A percentile compares a stretch with the other conserved stretches of the same genome.
phyloP scores from a whole-genome alignment of 441 rosid species.

The Eruca vesicaria region DNA sequence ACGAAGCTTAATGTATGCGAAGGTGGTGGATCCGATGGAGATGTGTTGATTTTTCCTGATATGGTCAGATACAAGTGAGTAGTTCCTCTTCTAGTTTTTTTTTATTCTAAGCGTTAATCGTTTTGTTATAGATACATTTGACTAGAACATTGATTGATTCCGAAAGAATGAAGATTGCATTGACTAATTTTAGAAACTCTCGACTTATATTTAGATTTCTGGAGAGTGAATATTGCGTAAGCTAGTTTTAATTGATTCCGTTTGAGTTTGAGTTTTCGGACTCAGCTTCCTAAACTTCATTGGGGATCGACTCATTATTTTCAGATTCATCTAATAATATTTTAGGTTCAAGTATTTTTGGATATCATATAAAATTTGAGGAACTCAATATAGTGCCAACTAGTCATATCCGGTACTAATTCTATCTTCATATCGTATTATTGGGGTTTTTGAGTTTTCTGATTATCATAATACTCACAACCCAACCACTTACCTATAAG shows the following conservation, averaged over 20 bases:
- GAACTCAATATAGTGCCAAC: neutral
- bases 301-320: too few species aligned
- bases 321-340: neutral
- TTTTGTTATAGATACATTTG: neutral
- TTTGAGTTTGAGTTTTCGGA: too few species aligned
- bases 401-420: neutral
- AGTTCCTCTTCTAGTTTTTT: neutral
- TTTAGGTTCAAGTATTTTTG: neutral
- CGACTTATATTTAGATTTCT: too few species aligned
- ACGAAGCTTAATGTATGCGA: conserved; percentile 68
- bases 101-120: neutral
- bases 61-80: conserved; percentile 86
- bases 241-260: too few species aligned
- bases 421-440: too few species aligned
- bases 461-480: neutral
- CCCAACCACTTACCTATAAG: neutral
- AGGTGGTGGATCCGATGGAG: conserved; percentile 73
- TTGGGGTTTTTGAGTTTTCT: neutral
- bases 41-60: conserved; percentile 84
- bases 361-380: neutral
- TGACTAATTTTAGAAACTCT: neutral
- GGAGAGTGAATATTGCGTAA: too few species aligned
- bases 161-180: neutral
- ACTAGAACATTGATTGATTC: neutral
- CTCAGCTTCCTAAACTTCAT: too few species aligned